A percentile compares a stretch with the other conserved stretches of the same genome.
Evolutionary conservation across 1,284 basidiomycete genomes (phyloP).

Genomic region (Porphyrellus sp.): DNA sequence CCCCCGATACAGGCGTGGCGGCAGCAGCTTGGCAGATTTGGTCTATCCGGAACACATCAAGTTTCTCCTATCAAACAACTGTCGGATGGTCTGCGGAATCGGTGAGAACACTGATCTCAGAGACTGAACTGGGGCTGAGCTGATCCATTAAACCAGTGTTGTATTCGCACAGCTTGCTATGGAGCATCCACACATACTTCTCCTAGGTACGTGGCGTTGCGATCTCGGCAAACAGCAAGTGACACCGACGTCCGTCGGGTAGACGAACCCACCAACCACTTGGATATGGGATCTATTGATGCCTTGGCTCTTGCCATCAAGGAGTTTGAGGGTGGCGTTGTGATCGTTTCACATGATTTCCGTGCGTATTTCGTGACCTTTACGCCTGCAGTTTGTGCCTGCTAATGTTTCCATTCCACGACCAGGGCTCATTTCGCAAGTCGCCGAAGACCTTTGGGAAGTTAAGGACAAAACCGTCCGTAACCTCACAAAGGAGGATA

Average conservation of each 20-base stretch:
- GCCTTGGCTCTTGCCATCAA: constrained; percentile 94
- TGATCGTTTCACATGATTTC: constrained; percentile 98
- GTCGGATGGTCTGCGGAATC: constrained; percentile 95
- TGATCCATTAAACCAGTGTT: constrained; percentile 50
- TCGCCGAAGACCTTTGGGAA: constrained; percentile 98
- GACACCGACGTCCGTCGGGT: constrained; percentile 9
- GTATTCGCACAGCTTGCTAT: constrained; percentile 91
- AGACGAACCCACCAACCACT: constrained; percentile 91
- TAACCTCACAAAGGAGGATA: constrained; percentile 87
- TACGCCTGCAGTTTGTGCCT: constrained; percentile 6
- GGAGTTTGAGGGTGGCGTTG: constrained; percentile 95
- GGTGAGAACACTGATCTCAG: constrained; percentile 45
- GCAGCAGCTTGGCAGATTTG: constrained; percentile 92
- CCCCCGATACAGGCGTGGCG: constrained; percentile 74
- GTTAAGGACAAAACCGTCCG: constrained; percentile 93
- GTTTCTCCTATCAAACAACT: constrained; percentile 89
- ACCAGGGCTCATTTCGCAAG: constrained; percentile 85
- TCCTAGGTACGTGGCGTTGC: constrained; percentile 56
- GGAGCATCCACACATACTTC: constrained; percentile 89
- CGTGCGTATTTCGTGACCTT: constrained; percentile 46
- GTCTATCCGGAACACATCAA: constrained; percentile 92
- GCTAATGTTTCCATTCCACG: constrained; percentile 12
- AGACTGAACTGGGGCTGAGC: constrained; percentile 11
- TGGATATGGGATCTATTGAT: constrained; percentile 95
- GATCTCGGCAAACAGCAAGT: constrained; percentile 10